Percentiles rank a stretch among this genome's conserved stretches.
phyloP scores from a whole-genome alignment of 2,329 filamentous ascomycete species.

The Didymella pinodella region DNA sequence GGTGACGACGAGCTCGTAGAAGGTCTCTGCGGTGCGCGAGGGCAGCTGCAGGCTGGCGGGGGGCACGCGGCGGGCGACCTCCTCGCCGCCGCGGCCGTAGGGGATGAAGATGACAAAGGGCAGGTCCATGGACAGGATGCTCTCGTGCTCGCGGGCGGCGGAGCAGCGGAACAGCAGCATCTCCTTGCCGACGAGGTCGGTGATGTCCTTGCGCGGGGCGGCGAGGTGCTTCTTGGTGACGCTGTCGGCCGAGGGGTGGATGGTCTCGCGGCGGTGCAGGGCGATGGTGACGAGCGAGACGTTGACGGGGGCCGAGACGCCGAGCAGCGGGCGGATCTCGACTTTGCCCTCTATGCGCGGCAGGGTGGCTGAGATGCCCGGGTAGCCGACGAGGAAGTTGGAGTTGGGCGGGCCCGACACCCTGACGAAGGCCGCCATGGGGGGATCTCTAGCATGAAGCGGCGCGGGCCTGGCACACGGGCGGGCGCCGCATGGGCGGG shows the following conservation, averaged over 20 bases:
- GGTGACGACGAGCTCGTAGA: slow-evolving; percentile 94
- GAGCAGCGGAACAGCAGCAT: slow-evolving; percentile 89
- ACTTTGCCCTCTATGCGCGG: slow-evolving; percentile 98
- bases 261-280: slow-evolving; percentile 91
- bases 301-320: slow-evolving; percentile 86
- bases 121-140: slow-evolving; percentile 92
- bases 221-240: slow-evolving; percentile 91
- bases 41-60: slow-evolving; percentile 90
- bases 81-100: slow-evolving; percentile 88
- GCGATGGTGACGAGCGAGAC: slow-evolving; percentile 94
- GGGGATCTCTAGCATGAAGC: slow-evolving; percentile 29
- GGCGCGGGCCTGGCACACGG: slow-evolving; percentile 47
- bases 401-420: slow-evolving; percentile 97
- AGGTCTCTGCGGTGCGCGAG: slow-evolving; percentile 94
- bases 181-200: slow-evolving; percentile 94
- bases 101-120: slow-evolving; percentile 98
- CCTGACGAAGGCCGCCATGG: slow-evolving; percentile 80
- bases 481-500: slow-evolving; percentile 48
- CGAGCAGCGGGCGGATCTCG: slow-evolving; percentile 87
- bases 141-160: slow-evolving; percentile 83
- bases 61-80: slow-evolving; percentile 87
- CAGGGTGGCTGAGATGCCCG: slow-evolving; percentile 95
- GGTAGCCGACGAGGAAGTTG: slow-evolving; percentile 95
- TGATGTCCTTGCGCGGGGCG: slow-evolving; percentile 87
- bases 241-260: slow-evolving; percentile 94